Conservation (phyloP, 139 green algal species). For the Tetraselmis striata region DNA sequence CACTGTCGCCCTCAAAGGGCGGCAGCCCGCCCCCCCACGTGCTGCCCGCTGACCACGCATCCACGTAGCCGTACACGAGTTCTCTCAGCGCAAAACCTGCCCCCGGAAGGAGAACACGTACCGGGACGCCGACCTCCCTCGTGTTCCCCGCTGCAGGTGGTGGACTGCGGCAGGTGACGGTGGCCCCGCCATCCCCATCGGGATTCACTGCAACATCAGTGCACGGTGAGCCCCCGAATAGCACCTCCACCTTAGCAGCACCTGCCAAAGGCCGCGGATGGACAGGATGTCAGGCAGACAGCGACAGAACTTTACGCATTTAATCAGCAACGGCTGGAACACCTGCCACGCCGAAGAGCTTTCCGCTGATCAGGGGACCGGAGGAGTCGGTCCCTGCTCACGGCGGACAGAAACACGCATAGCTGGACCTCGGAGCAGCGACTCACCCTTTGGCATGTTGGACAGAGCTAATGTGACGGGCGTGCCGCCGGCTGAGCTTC, state of each 20-base stretch:
- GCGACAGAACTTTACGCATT: too few species aligned
- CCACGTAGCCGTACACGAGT: constrained; percentile 13
- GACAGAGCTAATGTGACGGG: neutral
- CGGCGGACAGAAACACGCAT: too few species aligned
- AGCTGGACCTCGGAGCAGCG: too few species aligned
- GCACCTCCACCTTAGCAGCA: neutral
- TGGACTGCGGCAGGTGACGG: neutral
- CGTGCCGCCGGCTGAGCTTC: neutral
- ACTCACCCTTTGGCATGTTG: neutral
- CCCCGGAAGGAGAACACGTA: neutral
- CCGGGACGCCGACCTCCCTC: neutral
- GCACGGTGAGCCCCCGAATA: neutral
- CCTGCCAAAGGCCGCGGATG: too few species aligned
- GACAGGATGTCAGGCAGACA: too few species aligned
- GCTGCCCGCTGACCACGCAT: constrained; percentile 8
- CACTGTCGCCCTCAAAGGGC: constrained; percentile 18
- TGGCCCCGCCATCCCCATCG: neutral
- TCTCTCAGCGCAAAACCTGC: neutral
- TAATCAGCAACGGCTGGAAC: too few species aligned
- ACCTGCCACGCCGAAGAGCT: too few species aligned
- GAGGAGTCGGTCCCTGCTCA: too few species aligned
- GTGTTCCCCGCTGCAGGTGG: neutral
- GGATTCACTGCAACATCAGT: neutral
- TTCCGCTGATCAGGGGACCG: too few species aligned
- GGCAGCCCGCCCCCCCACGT: constrained; percentile 19